These are phyloP conservation scores for Clitopilus hobsonii DNA, from an alignment of 768 basidiomycete species.

Conservation along the genomic window DNA sequence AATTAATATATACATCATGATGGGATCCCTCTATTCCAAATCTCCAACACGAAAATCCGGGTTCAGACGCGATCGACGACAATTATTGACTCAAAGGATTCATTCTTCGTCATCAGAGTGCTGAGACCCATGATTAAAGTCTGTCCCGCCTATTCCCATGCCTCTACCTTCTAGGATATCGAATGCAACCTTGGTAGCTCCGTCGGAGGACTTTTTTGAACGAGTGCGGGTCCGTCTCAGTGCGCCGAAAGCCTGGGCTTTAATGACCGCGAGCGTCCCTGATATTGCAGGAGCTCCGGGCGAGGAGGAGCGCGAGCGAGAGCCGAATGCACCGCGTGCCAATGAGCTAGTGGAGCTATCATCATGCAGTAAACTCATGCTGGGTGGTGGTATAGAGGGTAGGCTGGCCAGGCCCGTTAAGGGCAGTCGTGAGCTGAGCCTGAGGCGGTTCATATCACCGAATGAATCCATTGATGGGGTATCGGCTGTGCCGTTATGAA, in stretches of 20 bases:
- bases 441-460: slow-evolving; percentile 57
- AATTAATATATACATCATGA: neutral
- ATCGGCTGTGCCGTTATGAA: slow-evolving; percentile 73
- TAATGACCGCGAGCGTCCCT: slow-evolving; percentile 85
- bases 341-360: neutral
- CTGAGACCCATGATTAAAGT: slow-evolving; percentile 9
- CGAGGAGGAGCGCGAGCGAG: slow-evolving; percentile 41
- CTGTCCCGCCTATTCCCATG: slow-evolving; percentile 38
- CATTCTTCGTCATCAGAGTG: slow-evolving; percentile 48
- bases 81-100: slow-evolving; percentile 29
- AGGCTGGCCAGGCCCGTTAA: slow-evolving; percentile 21
- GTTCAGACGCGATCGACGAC: neutral
- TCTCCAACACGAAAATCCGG: neutral
- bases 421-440: slow-evolving; percentile 28
- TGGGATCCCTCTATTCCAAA: neutral
- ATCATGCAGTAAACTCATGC: slow-evolving; percentile 40
- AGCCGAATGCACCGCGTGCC: neutral
- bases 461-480: slow-evolving; percentile 50
- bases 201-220: slow-evolving; percentile 69
- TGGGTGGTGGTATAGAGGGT: slow-evolving; percentile 42
- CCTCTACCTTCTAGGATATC: slow-evolving; percentile 82
- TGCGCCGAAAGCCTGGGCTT: slow-evolving; percentile 86
- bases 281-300: slow-evolving; percentile 49
- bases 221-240: slow-evolving; percentile 74
- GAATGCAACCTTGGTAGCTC: slow-evolving; percentile 66